phyloP scores from a whole-genome alignment of 768 basidiomycete genomes.

The Boletus sp. region DNA sequence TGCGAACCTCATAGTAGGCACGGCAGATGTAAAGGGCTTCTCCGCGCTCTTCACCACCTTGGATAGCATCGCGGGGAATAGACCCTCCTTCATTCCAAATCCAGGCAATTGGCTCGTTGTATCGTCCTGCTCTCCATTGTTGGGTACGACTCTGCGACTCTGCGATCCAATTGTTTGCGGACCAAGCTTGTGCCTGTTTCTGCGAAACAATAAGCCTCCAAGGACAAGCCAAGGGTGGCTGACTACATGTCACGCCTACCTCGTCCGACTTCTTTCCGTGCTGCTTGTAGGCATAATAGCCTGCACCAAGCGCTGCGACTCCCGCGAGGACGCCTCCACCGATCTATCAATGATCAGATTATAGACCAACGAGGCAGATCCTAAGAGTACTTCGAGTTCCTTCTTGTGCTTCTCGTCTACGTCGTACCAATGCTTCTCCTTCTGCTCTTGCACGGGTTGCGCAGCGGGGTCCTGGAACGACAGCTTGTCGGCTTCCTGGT shows the following conservation, averaged over 20 bases:
- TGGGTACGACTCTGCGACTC: slow-evolving; percentile 57
- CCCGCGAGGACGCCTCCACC: slow-evolving; percentile 65
- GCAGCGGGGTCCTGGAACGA: slow-evolving; percentile 14
- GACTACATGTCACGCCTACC: slow-evolving; percentile 33
- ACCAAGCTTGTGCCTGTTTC: slow-evolving; percentile 54
- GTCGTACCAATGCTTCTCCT: slow-evolving; percentile 56
- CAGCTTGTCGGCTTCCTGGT: slow-evolving; percentile 25
- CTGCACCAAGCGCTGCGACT: slow-evolving; percentile 49
- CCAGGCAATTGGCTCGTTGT: slow-evolving; percentile 57
- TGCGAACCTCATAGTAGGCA: slow-evolving; percentile 54
- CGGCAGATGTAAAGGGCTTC: slow-evolving; percentile 58
- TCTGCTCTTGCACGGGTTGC: slow-evolving; percentile 40
- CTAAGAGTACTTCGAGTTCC: slow-evolving; percentile 47
- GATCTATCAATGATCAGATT: slow-evolving; percentile 40
- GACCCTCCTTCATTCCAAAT: slow-evolving; percentile 54
- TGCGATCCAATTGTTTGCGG: slow-evolving; percentile 49
- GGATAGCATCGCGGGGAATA: slow-evolving; percentile 59
- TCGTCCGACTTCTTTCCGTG: slow-evolving; percentile 59
- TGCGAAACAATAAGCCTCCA: slow-evolving; percentile 22
- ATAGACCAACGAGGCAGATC: background rate
- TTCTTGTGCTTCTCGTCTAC: slow-evolving; percentile 56
- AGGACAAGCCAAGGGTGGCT: background rate
- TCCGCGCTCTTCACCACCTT: slow-evolving; percentile 53
- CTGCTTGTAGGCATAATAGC: slow-evolving; percentile 49
- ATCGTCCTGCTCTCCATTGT: slow-evolving; percentile 44